These are phyloP conservation scores for Leavenworthia alabamica DNA, from an alignment of 345 rosid species.

Conservation along the genomic window DNA sequence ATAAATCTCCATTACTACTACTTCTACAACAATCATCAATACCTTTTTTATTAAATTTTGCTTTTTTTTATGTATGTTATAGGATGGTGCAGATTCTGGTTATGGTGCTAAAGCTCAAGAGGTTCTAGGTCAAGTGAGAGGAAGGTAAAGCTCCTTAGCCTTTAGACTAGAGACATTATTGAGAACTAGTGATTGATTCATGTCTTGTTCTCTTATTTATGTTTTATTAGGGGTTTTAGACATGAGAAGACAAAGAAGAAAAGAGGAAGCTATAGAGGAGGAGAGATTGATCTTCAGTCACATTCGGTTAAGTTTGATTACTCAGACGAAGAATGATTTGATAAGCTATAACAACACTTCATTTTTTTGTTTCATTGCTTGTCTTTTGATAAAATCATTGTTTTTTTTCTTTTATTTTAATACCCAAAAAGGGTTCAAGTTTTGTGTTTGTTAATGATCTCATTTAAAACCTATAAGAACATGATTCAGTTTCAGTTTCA, in stretches of 20 bases:
- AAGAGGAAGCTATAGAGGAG: slow-evolving; percentile 92
- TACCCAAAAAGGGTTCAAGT: slow-evolving; percentile 22
- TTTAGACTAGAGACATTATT: background rate
- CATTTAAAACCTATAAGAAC: slow-evolving; percentile 6
- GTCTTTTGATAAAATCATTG: too few species aligned
- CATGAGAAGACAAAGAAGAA: slow-evolving; percentile 99
- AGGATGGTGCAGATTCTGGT: slow-evolving; percentile 80
- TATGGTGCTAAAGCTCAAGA: slow-evolving; percentile 97
- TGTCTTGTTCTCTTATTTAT: background rate
- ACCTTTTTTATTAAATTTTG: background rate
- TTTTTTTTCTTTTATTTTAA: too few species aligned
- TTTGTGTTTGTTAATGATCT: slow-evolving; percentile 13
- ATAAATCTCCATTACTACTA: background rate
- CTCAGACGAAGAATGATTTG: slow-evolving; percentile 67
- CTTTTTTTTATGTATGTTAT: background rate
- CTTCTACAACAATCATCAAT: background rate
- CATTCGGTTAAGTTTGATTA: slow-evolving; percentile 80
- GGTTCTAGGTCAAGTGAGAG: slow-evolving; percentile 89
- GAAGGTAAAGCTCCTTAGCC: slow-evolving; percentile 50
- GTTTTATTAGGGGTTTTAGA: slow-evolving; percentile 58
- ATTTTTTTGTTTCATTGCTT: background rate
- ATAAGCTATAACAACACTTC: background rate
- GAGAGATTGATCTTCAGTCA: slow-evolving; percentile 70
- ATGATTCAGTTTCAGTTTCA: background rate
- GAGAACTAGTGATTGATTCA: background rate